Base-by-base conservation (phyloP, 2,329 filamentous ascomycete genomes). In the Pseudogymnoascus sp. region DNA sequence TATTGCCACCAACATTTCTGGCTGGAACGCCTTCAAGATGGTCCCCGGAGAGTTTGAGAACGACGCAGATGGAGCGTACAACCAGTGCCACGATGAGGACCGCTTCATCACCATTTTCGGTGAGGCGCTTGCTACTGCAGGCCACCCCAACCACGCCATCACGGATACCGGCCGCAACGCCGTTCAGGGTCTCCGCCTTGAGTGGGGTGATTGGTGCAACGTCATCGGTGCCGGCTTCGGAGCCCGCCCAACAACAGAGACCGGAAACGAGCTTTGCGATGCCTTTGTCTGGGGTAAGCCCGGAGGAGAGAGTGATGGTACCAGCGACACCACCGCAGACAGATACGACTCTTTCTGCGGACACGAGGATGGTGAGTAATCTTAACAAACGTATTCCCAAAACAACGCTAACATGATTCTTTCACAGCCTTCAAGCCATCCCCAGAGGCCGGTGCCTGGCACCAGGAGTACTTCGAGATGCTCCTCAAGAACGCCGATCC, bases 1-100 rank as follows among this genome's bases (percentile, higher is more conserved):
- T 59, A 72, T 83, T 55, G 79, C 75, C 26, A 82, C 80, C 67
- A 83, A 83, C 69, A 78, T 82, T n/a, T 74, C 80, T 64, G 81
- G 81, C 74, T 83, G 80, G 73, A 83, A 83, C 66, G 69, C 67
- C 23, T 72, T 62, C 61, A 62, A 62, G 26, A 33, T 63, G 52
- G 59, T 26, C 41, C 67, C 67, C 48, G 66, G 67, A 26, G 64
- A 67, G 41, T 71, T 71, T 62, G 58, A 65, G 28, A 72, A 71
- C 30, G 74, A 76, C 66, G 65, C 69, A 18, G 77, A 78, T 68
- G 81, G 64, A 28, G 48, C 65, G 74, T 82, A 79, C 70, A 79
- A 78, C 69, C 61, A 67, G 63, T 71, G 73, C 66, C 78, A 81
- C 71, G 67, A 72, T 59, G 69, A 68, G 63, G 66, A 68, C 65